Conservation (phyloP, 306 rosid genomes). For the Vigna mungo region DNA sequence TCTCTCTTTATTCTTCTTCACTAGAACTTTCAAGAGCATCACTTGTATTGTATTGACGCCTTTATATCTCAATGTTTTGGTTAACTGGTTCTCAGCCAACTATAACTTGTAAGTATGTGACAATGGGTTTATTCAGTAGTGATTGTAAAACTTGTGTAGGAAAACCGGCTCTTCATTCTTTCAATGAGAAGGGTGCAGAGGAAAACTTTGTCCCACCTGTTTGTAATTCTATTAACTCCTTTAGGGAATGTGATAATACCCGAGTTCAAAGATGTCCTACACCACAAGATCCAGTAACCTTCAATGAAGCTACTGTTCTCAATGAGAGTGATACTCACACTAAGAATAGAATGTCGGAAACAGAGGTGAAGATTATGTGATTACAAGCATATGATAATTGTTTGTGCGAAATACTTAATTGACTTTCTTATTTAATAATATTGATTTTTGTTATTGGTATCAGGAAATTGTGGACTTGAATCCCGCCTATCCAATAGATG, state of each 20-base stretch:
- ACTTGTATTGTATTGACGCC: constrained; percentile 16
- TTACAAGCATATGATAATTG: constrained; percentile 36
- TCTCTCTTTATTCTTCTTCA: constrained; percentile 6
- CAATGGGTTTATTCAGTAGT: constrained; percentile 32
- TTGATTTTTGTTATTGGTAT: constrained; percentile 41
- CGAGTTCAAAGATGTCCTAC: constrained; percentile 47
- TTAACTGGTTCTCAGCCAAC: constrained; percentile 29
- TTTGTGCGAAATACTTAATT: constrained; percentile 26
- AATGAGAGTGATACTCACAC: constrained; percentile 27
- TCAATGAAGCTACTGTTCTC: constrained; percentile 24
- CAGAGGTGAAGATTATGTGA: constrained; percentile 49
- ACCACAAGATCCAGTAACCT: constrained; percentile 40
- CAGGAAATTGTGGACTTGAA: constrained; percentile 59
- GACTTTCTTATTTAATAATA: constrained; percentile 4
- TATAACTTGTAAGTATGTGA: constrained; percentile 23
- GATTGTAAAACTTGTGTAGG: constrained; percentile 43
- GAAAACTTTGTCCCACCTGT: constrained; percentile 45
- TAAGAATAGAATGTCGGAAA: constrained; percentile 30
- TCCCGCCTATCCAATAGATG: constrained; percentile 44
- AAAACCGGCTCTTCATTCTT: constrained; percentile 47
- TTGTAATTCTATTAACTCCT: constrained; percentile 35
- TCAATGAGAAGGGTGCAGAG: constrained; percentile 36
- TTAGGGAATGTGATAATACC: constrained; percentile 45
- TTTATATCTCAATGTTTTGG: constrained; percentile 25
- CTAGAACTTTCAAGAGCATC: constrained; percentile 10